phyloP scores from a whole-genome alignment of 768 basidiomycete species.

The Boletus tomentosulus region DNA sequence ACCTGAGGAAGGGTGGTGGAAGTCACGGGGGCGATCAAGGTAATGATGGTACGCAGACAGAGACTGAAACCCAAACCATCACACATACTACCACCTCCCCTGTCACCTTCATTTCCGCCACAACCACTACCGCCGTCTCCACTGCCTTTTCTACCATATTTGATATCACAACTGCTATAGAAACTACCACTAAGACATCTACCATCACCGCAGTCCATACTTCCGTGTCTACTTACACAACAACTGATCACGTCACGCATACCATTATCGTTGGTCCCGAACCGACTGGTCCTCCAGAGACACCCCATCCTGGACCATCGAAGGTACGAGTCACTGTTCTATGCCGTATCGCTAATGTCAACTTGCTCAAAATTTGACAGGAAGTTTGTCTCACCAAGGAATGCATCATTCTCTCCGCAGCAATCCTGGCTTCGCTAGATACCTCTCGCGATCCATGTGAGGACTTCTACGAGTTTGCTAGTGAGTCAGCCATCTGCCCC shows the following conservation, averaged over 20 bases:
- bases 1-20: slow-evolving; percentile 38
- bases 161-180: slow-evolving; percentile 35
- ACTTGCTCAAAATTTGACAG: slow-evolving; percentile 31
- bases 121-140: slow-evolving; percentile 33
- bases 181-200: slow-evolving; percentile 39
- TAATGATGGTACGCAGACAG: slow-evolving; percentile 34
- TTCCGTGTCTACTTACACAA: slow-evolving; percentile 36
- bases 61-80: slow-evolving; percentile 31
- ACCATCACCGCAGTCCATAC: slow-evolving; percentile 37
- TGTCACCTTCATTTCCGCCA: slow-evolving; percentile 28
- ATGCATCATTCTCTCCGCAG: slow-evolving; percentile 81
- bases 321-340: slow-evolving; percentile 36
- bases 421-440: slow-evolving; percentile 79
- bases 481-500: slow-evolving; percentile 44
- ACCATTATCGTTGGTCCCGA: slow-evolving; percentile 42
- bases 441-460: slow-evolving; percentile 87
- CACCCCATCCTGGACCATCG: slow-evolving; percentile 55
- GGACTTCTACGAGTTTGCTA: slow-evolving; percentile 90
- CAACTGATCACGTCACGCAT: slow-evolving; percentile 33
- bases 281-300: slow-evolving; percentile 39
- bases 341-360: neutral
- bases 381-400: slow-evolving; percentile 68
- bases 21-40: slow-evolving; percentile 18
- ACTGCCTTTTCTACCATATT: slow-evolving; percentile 30
- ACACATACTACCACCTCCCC: slow-evolving; percentile 31